Conservation (phyloP, 345 rosid genomes). For the Bruguiera gymnorhiza region DNA sequence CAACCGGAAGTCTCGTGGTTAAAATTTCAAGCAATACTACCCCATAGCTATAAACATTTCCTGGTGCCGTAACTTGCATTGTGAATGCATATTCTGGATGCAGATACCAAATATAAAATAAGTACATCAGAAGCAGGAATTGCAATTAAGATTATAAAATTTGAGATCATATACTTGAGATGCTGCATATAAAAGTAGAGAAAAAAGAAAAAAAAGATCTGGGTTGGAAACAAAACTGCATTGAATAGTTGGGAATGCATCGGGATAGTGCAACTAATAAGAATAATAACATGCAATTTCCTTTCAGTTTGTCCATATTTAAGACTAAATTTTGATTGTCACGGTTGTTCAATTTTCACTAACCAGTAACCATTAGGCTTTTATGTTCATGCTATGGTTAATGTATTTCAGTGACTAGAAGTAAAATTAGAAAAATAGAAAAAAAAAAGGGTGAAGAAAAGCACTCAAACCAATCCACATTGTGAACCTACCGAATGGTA, state of each 20-base stretch:
- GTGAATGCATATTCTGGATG: conserved; percentile 35
- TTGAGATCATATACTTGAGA: not conserved
- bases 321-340: too few species aligned
- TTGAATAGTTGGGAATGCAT: not conserved
- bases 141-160: not conserved
- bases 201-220: too few species aligned
- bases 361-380: too few species aligned
- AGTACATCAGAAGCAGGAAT: not conserved
- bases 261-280: not conserved
- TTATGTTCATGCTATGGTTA: too few species aligned
- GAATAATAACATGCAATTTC: too few species aligned
- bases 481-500: not conserved
- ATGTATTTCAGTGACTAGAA: too few species aligned
- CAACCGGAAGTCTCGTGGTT: conserved; percentile 36
- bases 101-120: not conserved
- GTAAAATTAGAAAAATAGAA: too few species aligned
- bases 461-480: not conserved
- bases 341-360: too few species aligned
- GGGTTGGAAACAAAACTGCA: not conserved
- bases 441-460: not conserved
- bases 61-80: conserved; percentile 40
- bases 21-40: conserved; percentile 34
- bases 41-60: conserved; percentile 37
- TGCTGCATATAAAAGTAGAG: too few species aligned
- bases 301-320: too few species aligned